Percentiles rank a stretch among this genome's conserved stretches.
Conservation (phyloP, 768 basidiomycete genomes). For the Tylopilus plumbeoviolaceoides region DNA sequence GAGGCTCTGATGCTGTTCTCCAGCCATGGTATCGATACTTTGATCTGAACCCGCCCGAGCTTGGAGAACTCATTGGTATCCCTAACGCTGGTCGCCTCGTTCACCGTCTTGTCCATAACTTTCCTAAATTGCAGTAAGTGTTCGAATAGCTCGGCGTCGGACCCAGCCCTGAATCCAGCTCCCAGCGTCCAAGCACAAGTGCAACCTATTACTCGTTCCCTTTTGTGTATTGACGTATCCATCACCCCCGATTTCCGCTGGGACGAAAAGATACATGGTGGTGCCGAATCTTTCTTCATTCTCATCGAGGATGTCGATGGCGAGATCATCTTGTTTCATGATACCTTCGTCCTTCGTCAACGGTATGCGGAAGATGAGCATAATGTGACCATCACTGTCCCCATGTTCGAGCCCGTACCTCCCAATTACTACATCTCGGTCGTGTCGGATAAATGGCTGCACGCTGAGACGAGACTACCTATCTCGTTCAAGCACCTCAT, state of each 20-base stretch:
- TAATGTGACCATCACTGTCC: constrained; percentile 89
- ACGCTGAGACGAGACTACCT: constrained; percentile 90
- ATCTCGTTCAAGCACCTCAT: constrained; percentile 98
- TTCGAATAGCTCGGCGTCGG: not conserved
- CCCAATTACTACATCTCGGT: constrained; percentile 98
- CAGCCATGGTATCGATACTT: constrained; percentile 98
- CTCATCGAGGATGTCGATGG: constrained; percentile 97
- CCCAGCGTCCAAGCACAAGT: constrained; percentile 87
- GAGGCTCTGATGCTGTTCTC: not conserved
- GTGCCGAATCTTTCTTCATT: constrained; percentile 88
- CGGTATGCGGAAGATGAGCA: constrained; percentile 93
- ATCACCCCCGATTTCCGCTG: constrained; percentile 98
- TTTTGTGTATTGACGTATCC: constrained; percentile 88
- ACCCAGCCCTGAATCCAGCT: not conserved
- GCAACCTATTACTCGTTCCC: constrained; percentile 91
- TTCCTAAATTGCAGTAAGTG: constrained; percentile 88
- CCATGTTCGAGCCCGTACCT: constrained; percentile 95
- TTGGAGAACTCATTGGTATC: constrained; percentile 92
- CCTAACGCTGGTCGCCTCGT: constrained; percentile 91
- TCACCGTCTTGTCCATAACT: constrained; percentile 89
- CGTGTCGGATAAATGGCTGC: constrained; percentile 93
- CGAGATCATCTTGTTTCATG: constrained; percentile 93
- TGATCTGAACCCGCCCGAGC: constrained; percentile 85
- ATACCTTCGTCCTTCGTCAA: constrained; percentile 87
- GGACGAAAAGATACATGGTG: constrained; percentile 92